phyloP scores from a whole-genome alignment of 306 rosid genomes.

The Fragaria nilgerrensis region DNA sequence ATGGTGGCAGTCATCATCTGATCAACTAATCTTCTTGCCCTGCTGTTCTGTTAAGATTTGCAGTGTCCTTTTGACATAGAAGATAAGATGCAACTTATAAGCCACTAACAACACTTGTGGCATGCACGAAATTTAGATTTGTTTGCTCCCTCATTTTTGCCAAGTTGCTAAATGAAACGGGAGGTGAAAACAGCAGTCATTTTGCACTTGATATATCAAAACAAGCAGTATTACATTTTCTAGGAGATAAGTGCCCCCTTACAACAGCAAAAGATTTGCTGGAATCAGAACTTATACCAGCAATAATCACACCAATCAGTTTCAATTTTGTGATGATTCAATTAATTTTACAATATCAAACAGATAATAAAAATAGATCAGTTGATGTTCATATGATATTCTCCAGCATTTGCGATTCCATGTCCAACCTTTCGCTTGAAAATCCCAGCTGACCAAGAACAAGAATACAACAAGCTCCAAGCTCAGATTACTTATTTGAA shows the following conservation, averaged over 20 bases:
- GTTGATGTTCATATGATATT: neutral
- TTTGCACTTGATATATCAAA: neutral
- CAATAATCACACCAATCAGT: neutral
- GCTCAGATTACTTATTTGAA: conserved; percentile 33
- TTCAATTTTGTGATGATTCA: neutral
- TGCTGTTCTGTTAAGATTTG: neutral
- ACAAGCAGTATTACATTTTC: conserved; percentile 2
- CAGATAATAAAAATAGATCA: neutral
- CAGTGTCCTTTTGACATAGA: neutral
- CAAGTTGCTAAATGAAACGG: neutral
- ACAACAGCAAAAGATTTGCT: neutral
- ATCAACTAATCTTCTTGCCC: neutral
- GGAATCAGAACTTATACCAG: too few relatives aligned
- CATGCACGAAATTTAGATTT: neutral
- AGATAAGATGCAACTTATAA: too few relatives aligned
- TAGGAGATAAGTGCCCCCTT: neutral
- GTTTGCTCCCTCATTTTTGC: neutral
- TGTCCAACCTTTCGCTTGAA: neutral
- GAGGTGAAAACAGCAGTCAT: neutral
- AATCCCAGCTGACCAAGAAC: neutral
- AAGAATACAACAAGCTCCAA: neutral
- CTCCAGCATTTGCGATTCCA: neutral
- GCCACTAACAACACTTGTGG: neutral
- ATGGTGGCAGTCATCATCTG: neutral
- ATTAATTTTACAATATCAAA: neutral